Conservation (phyloP, 2,329 filamentous ascomycete species). For the Colletotrichum higginsianum region DNA sequence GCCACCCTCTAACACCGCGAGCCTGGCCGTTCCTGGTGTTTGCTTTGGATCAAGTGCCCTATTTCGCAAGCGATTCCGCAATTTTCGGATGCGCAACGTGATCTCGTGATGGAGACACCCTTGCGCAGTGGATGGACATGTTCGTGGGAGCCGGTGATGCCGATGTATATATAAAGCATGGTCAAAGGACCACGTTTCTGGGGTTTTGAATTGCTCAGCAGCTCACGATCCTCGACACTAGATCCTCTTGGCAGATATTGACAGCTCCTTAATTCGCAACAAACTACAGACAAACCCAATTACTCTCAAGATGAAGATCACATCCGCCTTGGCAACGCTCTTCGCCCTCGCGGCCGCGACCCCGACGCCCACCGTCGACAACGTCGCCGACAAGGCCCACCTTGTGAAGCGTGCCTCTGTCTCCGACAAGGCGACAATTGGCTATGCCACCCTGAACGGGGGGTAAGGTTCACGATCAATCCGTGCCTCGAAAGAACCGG, state of each 20-base stretch:
- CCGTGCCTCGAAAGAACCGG: too few species aligned
- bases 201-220: slow-evolving; percentile 7
- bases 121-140: background rate
- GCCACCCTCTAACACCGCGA: background rate
- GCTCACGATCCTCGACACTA: background rate
- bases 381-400: slow-evolving; percentile 26
- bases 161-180: slow-evolving; percentile 25
- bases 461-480: slow-evolving; percentile 5
- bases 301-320: slow-evolving; percentile 33
- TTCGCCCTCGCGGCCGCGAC: slow-evolving; percentile 39
- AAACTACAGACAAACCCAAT: background rate
- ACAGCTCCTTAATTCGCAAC: background rate
- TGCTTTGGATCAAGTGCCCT: too few species aligned
- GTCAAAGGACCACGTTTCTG: background rate
- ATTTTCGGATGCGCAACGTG: background rate
- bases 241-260: slow-evolving; percentile 4
- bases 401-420: slow-evolving; percentile 43
- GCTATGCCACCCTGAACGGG: slow-evolving; percentile 64
- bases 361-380: slow-evolving; percentile 41
- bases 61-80: background rate
- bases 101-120: background rate
- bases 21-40: background rate
- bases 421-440: slow-evolving; percentile 49
- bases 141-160: background rate
- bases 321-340: slow-evolving; percentile 26